Evolutionary conservation across 2,329 filamentous ascomycete species (phyloP), one percentile per base, ranked within the genome.

Genomic region (Colletotrichum camelliae): DNA sequence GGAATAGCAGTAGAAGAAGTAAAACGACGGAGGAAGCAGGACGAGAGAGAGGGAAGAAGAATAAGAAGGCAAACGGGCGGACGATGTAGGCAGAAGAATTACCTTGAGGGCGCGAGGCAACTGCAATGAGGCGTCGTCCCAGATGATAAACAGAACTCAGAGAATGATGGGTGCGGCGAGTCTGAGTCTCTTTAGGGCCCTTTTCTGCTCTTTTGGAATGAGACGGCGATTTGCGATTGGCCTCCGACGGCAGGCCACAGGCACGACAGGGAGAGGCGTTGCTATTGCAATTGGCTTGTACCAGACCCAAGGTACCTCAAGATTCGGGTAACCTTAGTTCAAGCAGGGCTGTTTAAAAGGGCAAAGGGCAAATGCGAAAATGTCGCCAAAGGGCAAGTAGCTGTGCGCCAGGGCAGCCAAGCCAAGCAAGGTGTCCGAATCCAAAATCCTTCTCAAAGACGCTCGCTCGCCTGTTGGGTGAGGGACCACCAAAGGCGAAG

Each of bases 251-350:
- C 70, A 73, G 58, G 70, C 69, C 70, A 73, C 73, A 75, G 73
- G 70, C 70, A 75, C 73, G 73, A 73, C 73, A 75, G 73, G 73
- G 73, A 75, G 73, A 68, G 64, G 55, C 43, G 73, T 72, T 68
- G 73, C 58, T 75, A 55, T 75, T 75, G 69, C 69, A 67, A 75
- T 68, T 29, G 43, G 43, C n/a, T 52, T 52, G 35, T 64, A 37
- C 70, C 70, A 68, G 64, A 60, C 43, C 62, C 57, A 67, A 64
- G 68, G 62, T 62, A 67, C 62, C 66, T 58, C 35, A 15, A 57
- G 55, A 43, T 55, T 75, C 27, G 64, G 33, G 48, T 52, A 29
- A 35, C 69, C 61, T 57, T 43, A 58, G 24, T 48, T 9, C 33
- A 27, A 18, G 55, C 18, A 55, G 62, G 62, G 61, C 68, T 67